Evolutionary conservation across 208 protist species (phyloP), one percentile per base, ranked within the genome.

Genomic region (Crithidia thermophila): DNA sequence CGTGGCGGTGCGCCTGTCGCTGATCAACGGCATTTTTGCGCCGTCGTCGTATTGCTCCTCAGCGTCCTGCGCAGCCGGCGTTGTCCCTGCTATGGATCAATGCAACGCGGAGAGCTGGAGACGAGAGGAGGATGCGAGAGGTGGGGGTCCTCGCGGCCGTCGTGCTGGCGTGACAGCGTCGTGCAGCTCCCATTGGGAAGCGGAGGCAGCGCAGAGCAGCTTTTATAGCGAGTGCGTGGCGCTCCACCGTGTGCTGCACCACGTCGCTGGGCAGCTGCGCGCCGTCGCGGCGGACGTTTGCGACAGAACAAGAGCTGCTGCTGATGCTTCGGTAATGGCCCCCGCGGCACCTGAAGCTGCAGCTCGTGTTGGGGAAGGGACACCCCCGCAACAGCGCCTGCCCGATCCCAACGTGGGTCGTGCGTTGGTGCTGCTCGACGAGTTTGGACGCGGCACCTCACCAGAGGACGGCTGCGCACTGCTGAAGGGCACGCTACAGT

Each of bases 371-470:
- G n/a, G n/a, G n/a, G n/a, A n/a, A n/a, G n/a, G n/a, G n/a, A n/a
- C n/a, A n/a, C n/a, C n/a, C n/a, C n/a, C n/a, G n/a, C n/a, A n/a
- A n/a, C n/a, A n/a, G n/a, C n/a, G n/a, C n/a, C n/a, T n/a, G n/a
- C n/a, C n/a, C n/a, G 60, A 55, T 40, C 25, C 57, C 40, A 30
- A 52, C 10, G 72, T 37, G 0, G 73, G 64, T n/a, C 63, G 58
- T 0, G 83, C 89, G 6, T 73, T 98, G 27, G 64, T 98, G 7
- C 57, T 98, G 16, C 34, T 98, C 31, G 97, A 99, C 68, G 97
- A 99, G 65, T 98, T 98, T 75, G 97, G 97, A 20, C 97, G 97
- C 31, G 97, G 94, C 27, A 98, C 94, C 16, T 60, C 88, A n/a
- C 77, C 93, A 0, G 68, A 83, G 31, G 93, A 97, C 67, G 93